Conservation (phyloP, 2,329 filamentous ascomycete species). For the Neopestalotiopsis rosae region DNA sequence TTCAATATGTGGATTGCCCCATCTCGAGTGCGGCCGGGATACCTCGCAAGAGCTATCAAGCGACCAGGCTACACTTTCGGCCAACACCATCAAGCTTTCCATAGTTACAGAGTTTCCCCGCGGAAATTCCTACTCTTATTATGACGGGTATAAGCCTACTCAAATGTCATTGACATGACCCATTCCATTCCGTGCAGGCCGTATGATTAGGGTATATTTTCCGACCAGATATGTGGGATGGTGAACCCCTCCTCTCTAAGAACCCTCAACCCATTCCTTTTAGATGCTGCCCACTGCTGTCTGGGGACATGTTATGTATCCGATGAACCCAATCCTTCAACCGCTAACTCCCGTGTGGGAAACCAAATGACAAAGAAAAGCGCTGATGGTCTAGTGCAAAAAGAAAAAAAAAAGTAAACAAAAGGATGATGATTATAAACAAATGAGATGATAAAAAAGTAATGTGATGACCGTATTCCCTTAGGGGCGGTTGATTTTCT, state of each 20-base stretch:
- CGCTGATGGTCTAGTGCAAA: background rate
- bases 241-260: background rate
- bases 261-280: background rate
- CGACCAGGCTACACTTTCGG: background rate
- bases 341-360: background rate
- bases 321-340: background rate
- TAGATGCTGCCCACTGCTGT: background rate
- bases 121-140: background rate
- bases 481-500: background rate
- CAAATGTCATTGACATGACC: background rate
- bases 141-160: background rate
- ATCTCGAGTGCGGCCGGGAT: background rate
- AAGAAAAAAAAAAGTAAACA: background rate
- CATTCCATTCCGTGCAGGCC: background rate
- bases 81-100: background rate
- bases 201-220: background rate
- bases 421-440: background rate
- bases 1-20: background rate
- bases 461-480: background rate
- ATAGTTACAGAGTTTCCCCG: background rate
- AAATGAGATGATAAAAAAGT: background rate
- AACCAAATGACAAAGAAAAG: background rate
- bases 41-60: background rate
- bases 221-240: background rate
- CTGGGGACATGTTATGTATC: background rate